These are phyloP conservation scores for Trametes hirsuta DNA, from an alignment of 1,284 basidiomycete species.

Conservation along the genomic window DNA sequence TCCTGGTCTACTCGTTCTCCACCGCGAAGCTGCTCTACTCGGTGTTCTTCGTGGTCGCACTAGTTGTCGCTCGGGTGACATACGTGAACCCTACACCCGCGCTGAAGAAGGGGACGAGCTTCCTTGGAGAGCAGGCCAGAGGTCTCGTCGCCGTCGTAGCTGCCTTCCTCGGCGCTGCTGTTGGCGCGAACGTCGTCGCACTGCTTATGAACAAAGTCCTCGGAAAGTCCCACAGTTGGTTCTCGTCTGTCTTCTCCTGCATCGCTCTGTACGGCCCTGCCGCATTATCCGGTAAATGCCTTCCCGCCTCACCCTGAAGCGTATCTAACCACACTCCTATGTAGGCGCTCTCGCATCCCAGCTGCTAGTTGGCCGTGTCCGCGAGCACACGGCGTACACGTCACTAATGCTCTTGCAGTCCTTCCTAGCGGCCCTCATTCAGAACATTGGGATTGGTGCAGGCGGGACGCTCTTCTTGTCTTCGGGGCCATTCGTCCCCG, in stretches of 20 bases:
- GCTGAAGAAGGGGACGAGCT: conserved; percentile 38
- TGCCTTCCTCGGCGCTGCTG: conserved; percentile 59
- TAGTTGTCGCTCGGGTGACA: conserved; percentile 46
- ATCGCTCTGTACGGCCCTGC: conserved; percentile 82
- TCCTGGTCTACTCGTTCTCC: conserved; percentile 77
- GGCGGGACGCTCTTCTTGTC: conserved; percentile 68
- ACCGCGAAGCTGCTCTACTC: conserved; percentile 77
- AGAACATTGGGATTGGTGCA: conserved; percentile 70
- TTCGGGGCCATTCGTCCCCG: conserved; percentile 54
- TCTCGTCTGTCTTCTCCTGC: conserved; percentile 72
- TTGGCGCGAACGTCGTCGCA: conserved; percentile 77
- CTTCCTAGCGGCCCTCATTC: conserved; percentile 53
- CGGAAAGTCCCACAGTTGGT: conserved; percentile 81
- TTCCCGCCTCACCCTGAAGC: background rate
- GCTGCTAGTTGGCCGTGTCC: conserved; percentile 50
- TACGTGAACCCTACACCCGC: conserved; percentile 40
- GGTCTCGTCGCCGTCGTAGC: conserved; percentile 48
- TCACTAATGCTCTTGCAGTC: conserved; percentile 67
- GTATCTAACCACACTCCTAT: background rate
- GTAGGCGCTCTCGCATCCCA: conserved; percentile 62
- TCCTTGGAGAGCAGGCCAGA: conserved; percentile 43
- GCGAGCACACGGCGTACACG: conserved; percentile 66
- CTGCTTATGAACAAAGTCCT: conserved; percentile 67
- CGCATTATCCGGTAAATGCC: conserved; percentile 60
- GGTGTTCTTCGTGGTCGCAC: conserved; percentile 49